phyloP scores from a whole-genome alignment of 2,329 filamentous ascomycete genomes.

The Fonsecaea monophora region DNA sequence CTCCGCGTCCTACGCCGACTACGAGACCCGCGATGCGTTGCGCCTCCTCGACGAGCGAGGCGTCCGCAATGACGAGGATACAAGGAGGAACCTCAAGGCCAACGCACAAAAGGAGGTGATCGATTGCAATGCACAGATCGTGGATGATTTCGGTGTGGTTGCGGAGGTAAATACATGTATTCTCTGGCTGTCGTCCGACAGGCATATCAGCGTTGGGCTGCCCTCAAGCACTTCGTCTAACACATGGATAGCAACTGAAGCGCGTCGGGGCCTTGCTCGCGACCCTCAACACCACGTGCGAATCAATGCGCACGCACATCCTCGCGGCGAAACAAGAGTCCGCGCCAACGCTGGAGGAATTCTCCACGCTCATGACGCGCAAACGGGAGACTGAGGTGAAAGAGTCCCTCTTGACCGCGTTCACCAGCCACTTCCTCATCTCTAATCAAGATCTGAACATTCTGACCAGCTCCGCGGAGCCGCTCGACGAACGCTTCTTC shows the following conservation, averaged over 20 bases:
- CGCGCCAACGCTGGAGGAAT: constrained; percentile 76
- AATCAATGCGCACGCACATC: constrained; percentile 80
- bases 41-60: constrained; percentile 75
- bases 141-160: constrained; percentile 86
- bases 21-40: constrained; percentile 86
- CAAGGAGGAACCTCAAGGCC: constrained; percentile 73
- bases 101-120: constrained; percentile 82
- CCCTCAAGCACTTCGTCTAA: neutral
- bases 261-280: constrained; percentile 80
- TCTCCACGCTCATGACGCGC: constrained; percentile 73
- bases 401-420: constrained; percentile 78
- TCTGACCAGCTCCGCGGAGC: constrained; percentile 78
- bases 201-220: neutral
- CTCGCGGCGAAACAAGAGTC: constrained; percentile 76
- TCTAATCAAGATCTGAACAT: constrained; percentile 78
- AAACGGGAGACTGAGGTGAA: constrained; percentile 78
- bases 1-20: constrained; percentile 89
- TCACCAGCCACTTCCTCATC: constrained; percentile 82
- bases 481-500: constrained; percentile 87
- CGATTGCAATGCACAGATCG: constrained; percentile 86
- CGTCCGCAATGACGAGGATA: constrained; percentile 76
- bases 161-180: constrained; percentile 69
- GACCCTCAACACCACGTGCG: constrained; percentile 78
- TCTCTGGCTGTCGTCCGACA: neutral
- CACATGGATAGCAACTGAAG: constrained; percentile 72